Evolutionary conservation across 805 yeast species (phyloP), one percentile per base, ranked within the genome.

Genomic region (Sungouiozyma intestinalis): DNA sequence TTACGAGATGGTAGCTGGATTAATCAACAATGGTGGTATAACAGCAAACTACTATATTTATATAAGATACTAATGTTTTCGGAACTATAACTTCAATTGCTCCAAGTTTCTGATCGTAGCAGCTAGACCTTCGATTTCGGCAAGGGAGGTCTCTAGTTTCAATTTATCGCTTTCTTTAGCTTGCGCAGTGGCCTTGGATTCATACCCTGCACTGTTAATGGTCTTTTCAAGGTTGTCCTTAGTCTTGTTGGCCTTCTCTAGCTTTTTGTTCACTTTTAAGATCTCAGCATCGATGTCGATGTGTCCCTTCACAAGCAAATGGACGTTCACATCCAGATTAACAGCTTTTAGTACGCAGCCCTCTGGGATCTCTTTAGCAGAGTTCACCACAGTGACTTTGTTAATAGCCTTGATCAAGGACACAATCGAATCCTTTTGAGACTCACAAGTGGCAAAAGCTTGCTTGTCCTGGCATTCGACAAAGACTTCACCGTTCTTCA

Each of bases 231-330:
- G 72, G 56, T 75, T 73, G 48, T 71, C 72, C 57, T 76, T 73
- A 48, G 76, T 66, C 53, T 76, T 79, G 51, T 67, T 63, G 36
- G 81, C 75, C 63, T 81, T 82, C 46, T 64, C 73, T 55, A 88
- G 72, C 69, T 84, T 90, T 73, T 77, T 77, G 55, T 70, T 64
- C 33, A 87, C 92, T 73, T 90, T 92, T 52, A 70, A 59, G 55
- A 92, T 84, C 68, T 92, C 97, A 43, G 82, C 82, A 55, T 87
- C 97, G 52, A 88, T 75, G 63, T 90, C 97, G 52, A 92, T 79
- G 60, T 83, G 88, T 42, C 97, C 98, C 72, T 86, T 88, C 44
- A 90, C 96, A 61, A 92, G 72, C 24, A 90, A 76, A 56, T 86
- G 95, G 16, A 88, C 97, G 46, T 78, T 81, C 61, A 85, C 79